phyloP scores from a whole-genome alignment of 441 rosid genomes.

The Gossypium lobatum region DNA sequence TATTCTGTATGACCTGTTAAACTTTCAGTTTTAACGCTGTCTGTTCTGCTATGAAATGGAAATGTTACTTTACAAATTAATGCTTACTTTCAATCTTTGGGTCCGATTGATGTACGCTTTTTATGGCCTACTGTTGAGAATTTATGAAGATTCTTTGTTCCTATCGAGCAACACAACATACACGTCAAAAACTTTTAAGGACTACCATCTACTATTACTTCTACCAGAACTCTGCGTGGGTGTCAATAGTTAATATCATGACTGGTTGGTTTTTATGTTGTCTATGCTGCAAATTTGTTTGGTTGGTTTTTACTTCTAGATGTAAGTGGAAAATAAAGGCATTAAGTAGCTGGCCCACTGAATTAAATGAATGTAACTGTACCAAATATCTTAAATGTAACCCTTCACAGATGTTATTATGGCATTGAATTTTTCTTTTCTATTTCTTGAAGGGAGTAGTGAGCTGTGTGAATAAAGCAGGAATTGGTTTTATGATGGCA shows the following conservation, averaged over 20 bases:
- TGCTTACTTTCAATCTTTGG: not conserved
- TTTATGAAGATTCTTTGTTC: not conserved
- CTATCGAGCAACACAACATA: not conserved
- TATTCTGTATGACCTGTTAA: not conserved
- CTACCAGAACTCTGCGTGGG: not conserved
- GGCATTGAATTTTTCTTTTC: not conserved
- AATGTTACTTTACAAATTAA: not conserved
- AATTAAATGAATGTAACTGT: not conserved
- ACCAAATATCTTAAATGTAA: slow-evolving; percentile 2
- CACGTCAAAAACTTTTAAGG: not conserved
- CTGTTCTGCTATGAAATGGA: not conserved
- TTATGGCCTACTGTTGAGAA: not conserved
- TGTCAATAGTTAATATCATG: not conserved
- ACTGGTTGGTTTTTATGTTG: not conserved
- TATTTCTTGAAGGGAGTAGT: slow-evolving; percentile 44
- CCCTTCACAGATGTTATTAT: not conserved
- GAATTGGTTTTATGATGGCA: slow-evolving; percentile 93
- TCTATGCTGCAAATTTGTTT: not conserved
- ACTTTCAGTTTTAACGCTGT: not conserved
- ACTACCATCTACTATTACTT: not conserved
- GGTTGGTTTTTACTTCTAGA: not conserved
- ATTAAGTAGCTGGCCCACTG: not conserved
- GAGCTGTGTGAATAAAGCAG: slow-evolving; percentile 79
- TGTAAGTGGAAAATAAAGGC: not conserved
- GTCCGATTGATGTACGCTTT: not conserved